phyloP scores from a whole-genome alignment of 768 basidiomycete species.

The Udeniomyces megalosporus region DNA sequence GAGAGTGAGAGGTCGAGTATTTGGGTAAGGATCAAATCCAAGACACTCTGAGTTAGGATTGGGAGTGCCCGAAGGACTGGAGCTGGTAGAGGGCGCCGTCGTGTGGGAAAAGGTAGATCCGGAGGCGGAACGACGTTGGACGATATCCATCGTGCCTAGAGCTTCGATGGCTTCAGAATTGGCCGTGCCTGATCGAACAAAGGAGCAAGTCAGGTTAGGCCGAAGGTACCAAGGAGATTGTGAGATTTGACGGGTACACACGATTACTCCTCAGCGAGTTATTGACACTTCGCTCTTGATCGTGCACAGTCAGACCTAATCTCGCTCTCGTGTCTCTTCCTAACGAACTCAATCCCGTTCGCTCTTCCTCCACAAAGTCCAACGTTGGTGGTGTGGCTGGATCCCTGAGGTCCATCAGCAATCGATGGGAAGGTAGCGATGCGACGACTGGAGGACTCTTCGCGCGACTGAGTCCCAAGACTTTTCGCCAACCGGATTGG shows the following conservation, averaged over 20 bases:
- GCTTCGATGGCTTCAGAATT: constrained; percentile 6
- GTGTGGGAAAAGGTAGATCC: constrained; percentile 7
- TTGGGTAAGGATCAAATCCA: too few species aligned
- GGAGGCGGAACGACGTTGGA: constrained; percentile 8
- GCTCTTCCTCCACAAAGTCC: background rate
- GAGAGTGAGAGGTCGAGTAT: too few species aligned
- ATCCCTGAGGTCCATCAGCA: background rate
- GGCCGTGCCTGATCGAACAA: background rate
- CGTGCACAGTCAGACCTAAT: too few species aligned
- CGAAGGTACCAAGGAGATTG: background rate
- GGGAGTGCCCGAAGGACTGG: background rate
- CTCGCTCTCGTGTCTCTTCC: background rate
- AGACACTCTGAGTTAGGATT: background rate
- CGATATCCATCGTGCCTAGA: constrained; percentile 2
- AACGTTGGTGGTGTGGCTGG: constrained; percentile 1
- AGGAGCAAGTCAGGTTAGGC: background rate
- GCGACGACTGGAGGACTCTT: too few species aligned
- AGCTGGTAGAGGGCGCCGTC: background rate
- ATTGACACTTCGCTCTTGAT: constrained; percentile 3
- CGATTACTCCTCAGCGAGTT: constrained; percentile 6
- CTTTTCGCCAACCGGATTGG: background rate
- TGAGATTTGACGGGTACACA: background rate
- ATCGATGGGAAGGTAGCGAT: too few species aligned
- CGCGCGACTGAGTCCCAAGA: background rate
- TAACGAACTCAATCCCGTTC: background rate